These are phyloP conservation scores for Crithidia acanthocephali DNA, from an alignment of 208 protist species.

Conservation along the genomic window DNA sequence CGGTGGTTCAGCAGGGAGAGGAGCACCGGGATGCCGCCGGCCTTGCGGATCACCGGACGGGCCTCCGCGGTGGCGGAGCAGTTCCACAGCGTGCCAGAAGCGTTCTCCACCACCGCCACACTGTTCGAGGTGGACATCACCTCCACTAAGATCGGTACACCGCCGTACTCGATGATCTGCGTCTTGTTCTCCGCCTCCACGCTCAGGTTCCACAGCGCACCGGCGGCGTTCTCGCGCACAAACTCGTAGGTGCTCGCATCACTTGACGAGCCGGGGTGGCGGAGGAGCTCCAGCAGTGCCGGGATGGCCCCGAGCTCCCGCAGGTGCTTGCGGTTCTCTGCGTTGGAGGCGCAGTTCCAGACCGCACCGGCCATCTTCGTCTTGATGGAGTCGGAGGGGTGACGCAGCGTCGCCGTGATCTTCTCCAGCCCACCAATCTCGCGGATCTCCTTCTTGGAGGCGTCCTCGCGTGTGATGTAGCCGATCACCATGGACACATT, in stretches of 20 bases:
- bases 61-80: conserved; percentile 89
- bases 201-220: conserved; percentile 93
- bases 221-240: conserved; percentile 92
- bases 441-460: conserved; percentile 87
- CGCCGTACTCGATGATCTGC: conserved; percentile 90
- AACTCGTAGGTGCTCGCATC: conserved; percentile 62
- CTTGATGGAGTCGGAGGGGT: conserved; percentile 90
- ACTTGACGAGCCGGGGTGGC: conserved; percentile 22
- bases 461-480: conserved; percentile 94
- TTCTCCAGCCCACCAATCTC: conserved; percentile 91
- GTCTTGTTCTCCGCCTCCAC: conserved; percentile 93
- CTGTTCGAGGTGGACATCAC: conserved; percentile 72
- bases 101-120: conserved; percentile 89
- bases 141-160: conserved; percentile 78
- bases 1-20: conserved; percentile 65
- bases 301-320: conserved; percentile 88
- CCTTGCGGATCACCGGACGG: conserved; percentile 81
- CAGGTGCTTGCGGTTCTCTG: conserved; percentile 89
- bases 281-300: conserved; percentile 81
- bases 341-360: conserved; percentile 94
- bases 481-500: conserved; percentile 94
- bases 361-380: conserved; percentile 93
- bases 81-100: conserved; percentile 93
- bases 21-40: conserved; percentile 82
- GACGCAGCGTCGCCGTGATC: conserved; percentile 88